Conservation (phyloP, 768 basidiomycete genomes). For the Suillus subaureus region DNA sequence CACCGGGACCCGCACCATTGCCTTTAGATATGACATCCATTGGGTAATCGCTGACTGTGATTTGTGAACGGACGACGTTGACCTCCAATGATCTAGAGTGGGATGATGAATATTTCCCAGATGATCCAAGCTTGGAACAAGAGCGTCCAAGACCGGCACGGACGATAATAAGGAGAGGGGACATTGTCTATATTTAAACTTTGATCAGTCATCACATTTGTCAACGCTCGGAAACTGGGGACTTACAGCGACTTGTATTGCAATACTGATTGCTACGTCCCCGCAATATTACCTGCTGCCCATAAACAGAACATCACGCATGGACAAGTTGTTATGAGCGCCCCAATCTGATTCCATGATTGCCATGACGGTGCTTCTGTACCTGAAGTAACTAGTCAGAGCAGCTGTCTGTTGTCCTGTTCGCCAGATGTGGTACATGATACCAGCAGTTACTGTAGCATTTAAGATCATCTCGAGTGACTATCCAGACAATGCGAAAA, state of each 20-base stretch:
- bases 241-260: not conserved
- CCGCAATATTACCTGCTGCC: not conserved
- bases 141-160: not conserved
- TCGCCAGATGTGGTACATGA: not conserved
- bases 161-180: not conserved
- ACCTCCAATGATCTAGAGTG: not conserved
- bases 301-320: not conserved
- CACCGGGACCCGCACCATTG: not conserved
- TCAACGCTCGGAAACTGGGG: not conserved
- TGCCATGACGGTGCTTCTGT: not conserved
- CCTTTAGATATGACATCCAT: not conserved
- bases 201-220: not conserved
- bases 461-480: not conserved
- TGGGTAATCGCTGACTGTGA: not conserved
- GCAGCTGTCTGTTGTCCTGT: not conserved
- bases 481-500: not conserved
- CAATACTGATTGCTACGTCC: not conserved
- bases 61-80: not conserved
- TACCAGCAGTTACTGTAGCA: not conserved
- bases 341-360: not conserved
- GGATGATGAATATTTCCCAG: not conserved
- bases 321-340: not conserved
- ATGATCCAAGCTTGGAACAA: not conserved
- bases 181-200: not conserved
- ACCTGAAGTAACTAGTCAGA: not conserved